Evolutionary conservation across 2,329 filamentous ascomycete species (phyloP), one percentile per base, ranked within the genome.

Genomic region (Fusarium sp.): DNA sequence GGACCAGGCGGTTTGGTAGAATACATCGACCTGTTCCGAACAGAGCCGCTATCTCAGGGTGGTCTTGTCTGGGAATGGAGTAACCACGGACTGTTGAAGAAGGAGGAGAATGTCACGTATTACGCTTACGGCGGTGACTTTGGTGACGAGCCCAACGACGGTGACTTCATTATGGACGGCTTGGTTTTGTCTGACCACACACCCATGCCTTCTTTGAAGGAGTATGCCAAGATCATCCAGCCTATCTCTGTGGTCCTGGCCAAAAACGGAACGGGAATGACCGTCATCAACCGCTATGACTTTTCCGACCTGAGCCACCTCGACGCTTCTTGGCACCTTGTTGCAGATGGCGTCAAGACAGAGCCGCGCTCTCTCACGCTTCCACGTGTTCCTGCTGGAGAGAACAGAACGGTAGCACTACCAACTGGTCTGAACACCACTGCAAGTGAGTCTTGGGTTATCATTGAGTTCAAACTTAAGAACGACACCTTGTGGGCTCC

Each of bases 11-110:
- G 85, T 1, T 81, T 92, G 49, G 85, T 88, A 63, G 90, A 92
- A 63, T 93, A 93, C 64, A 80, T 91, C 14, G 86, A 91, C 8
- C 83, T 86, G 0, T 93, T 92, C 76, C 87, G 89, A 72, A 83
- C 84, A 43, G 83, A 81, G 31, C 75, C 76, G 0, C 67, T 76
- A 0, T 72, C 81, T 0, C 90, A 92, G 78, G 90, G 91, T 7
- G 91, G 90, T 0, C 88, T 87, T 36, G 84, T 90, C 4, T 90
- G 88, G 88, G 88, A 90, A 71, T 90, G 88, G 88, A 85, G 83
- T 0, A 90, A 89, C 60, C 87, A 90, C 0, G 68, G 69, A 3
- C 39, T 69, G 0, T 34, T 58, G 0, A 69, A 69, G 6, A 46
- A 62, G 10, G 62, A 63, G 13, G 50, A 22, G 0, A 46, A 70